Evolutionary conservation across 2,329 filamentous ascomycete species (phyloP).

Genomic region (Aureobasidium sp.): DNA sequence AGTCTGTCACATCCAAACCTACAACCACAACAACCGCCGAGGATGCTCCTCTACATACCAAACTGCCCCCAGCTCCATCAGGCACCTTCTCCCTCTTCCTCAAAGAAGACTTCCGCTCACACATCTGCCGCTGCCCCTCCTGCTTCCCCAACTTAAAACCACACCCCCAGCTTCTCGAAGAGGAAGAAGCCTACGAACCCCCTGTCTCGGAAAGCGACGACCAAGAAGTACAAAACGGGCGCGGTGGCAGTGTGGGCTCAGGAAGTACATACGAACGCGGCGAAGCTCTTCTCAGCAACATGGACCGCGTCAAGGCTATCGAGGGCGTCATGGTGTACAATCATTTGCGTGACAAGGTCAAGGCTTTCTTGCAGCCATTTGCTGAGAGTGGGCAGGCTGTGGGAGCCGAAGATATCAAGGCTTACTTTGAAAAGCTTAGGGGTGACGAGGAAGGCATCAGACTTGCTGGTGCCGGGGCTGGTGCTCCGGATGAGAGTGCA

Average conservation of each 20-base stretch:
- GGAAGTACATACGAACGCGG: slow-evolving; percentile 83
- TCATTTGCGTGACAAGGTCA: slow-evolving; percentile 90
- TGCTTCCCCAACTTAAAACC: slow-evolving; percentile 66
- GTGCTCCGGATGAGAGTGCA: slow-evolving; percentile 23
- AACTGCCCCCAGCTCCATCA: slow-evolving; percentile 46
- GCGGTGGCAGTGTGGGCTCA: slow-evolving; percentile 51
- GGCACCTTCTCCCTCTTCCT: slow-evolving; percentile 74
- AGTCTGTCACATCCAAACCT: not conserved
- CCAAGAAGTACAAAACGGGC: slow-evolving; percentile 46
- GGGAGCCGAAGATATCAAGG: slow-evolving; percentile 90
- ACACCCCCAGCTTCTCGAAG: slow-evolving; percentile 78
- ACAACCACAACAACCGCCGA: slow-evolving; percentile 15
- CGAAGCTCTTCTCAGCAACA: slow-evolving; percentile 81
- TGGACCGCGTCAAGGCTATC: slow-evolving; percentile 87
- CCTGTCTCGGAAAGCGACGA: slow-evolving; percentile 56
- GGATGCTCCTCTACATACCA: slow-evolving; percentile 19
- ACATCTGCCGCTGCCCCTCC: slow-evolving; percentile 71
- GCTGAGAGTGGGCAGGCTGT: slow-evolving; percentile 84
- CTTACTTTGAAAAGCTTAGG: slow-evolving; percentile 86
- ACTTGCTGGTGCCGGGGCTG: slow-evolving; percentile 47
- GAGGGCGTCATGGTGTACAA: slow-evolving; percentile 98
- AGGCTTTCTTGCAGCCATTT: slow-evolving; percentile 86
- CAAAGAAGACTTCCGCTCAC: slow-evolving; percentile 65
- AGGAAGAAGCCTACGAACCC: slow-evolving; percentile 90
- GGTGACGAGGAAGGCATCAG: slow-evolving; percentile 72